Conservation (phyloP, 176 grass and related monocot species). For the Avena atlantica region DNA sequence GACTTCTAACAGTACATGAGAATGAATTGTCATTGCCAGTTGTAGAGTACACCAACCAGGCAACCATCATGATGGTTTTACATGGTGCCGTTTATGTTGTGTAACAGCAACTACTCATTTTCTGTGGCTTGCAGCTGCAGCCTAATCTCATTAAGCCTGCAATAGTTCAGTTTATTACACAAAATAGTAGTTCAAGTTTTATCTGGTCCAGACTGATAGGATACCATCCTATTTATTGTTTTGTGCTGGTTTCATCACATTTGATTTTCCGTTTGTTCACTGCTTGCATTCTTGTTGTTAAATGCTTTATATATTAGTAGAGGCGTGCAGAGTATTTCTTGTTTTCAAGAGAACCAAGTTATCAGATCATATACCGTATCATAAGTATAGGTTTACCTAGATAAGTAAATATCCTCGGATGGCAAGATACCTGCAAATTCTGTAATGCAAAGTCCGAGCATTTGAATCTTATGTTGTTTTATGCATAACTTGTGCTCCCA, state of each 20-base stretch:
- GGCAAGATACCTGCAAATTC: neutral
- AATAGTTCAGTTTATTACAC: neutral
- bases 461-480: neutral
- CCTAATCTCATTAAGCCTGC: neutral
- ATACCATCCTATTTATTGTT: neutral
- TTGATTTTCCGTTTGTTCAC: neutral
- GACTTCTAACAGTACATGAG: neutral
- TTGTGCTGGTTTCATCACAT: neutral
- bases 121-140: neutral
- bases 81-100: neutral
- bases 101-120: neutral
- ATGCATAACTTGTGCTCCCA: neutral
- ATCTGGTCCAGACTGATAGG: neutral
- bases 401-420: neutral
- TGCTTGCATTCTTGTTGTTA: neutral
- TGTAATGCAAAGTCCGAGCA: neutral
- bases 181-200: neutral
- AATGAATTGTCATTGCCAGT: neutral
- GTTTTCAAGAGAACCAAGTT: neutral
- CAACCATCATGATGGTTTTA: neutral
- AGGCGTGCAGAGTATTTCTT: neutral
- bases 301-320: neutral
- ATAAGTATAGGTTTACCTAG: neutral
- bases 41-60: neutral
- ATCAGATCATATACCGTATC: neutral